phyloP scores from a whole-genome alignment of 2,329 filamentous ascomycete species.

The Coniella vitis region DNA sequence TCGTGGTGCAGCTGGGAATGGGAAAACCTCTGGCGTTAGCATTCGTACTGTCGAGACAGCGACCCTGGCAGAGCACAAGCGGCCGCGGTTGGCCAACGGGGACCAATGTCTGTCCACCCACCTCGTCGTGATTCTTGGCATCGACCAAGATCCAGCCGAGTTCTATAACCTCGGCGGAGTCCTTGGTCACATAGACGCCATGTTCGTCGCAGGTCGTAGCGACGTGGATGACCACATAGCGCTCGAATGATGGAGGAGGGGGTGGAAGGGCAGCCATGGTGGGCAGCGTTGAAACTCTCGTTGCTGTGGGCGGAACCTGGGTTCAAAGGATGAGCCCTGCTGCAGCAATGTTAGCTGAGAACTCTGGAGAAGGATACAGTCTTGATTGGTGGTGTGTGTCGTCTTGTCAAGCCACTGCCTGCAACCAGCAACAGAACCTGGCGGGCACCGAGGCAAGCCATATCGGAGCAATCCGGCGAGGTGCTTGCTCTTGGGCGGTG shows the following conservation, averaged over 20 bases:
- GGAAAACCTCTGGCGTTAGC: background rate
- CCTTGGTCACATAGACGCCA: conserved; percentile 98
- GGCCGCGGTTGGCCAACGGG: conserved; percentile 1
- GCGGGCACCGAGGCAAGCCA: conserved; percentile 5
- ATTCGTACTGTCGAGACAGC: conserved; percentile 5
- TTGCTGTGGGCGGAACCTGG: conserved; percentile 2
- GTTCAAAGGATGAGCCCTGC: conserved; percentile 5
- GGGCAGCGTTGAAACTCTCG: conserved; percentile 4
- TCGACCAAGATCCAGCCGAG: conserved; percentile 96
- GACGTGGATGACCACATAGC: conserved; percentile 97
- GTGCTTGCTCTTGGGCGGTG: too few relatives aligned
- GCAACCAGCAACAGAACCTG: background rate
- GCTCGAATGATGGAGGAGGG: conserved; percentile 71
- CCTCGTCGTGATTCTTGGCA: conserved; percentile 87
- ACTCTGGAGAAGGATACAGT: too few relatives aligned
- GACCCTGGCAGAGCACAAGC: background rate
- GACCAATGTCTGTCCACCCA: conserved; percentile 37
- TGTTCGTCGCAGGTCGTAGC: conserved; percentile 99
- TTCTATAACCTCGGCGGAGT: conserved; percentile 98
- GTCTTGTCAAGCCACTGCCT: too few relatives aligned
- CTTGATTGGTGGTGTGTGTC: too few relatives aligned
- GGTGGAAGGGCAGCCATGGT: conserved; percentile 41
- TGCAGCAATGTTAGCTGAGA: conserved; percentile 6
- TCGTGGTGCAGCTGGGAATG: conserved; percentile 74
- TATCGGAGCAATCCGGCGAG: too few relatives aligned